Evolutionary conservation across 1,139 yeast species (phyloP), one percentile per base, ranked within the genome.

Genomic region (Saccharomycopsis crataegensis): DNA sequence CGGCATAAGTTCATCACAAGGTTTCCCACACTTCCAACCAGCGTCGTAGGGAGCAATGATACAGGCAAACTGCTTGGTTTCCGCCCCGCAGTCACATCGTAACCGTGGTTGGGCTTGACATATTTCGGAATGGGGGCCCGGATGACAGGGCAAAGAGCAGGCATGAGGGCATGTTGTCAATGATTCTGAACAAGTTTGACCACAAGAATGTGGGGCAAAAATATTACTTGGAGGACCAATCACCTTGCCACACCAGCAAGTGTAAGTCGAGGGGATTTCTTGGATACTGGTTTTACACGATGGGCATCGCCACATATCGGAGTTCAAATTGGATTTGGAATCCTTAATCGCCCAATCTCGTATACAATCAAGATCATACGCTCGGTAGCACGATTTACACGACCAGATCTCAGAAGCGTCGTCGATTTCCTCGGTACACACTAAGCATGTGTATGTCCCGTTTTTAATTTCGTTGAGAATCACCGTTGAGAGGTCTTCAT

Each of bases 241-340:
- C 2, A 77, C 78, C 62, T 86, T 84, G 1, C 93, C 91, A 72
- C 97, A 90, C 98, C 98, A 90, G 65, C 98, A 90, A 0, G 86
- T 79, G 65, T 86, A 85, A 49, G 74, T 73, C 40, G 71, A 68
- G 0, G 94, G 94, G 4, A 82, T 71, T 56, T 71, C 73, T 14
- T 66, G 67, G 51, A 77, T 77, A 38, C 74, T 77, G 11, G 73
- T 70, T 62, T 84, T 87, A 68, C 98, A 90, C 16, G 90, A 79
- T 0, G 97, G 97, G 66, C 98, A 90, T 62, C 91, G 76, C 97
- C 97, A 90, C 46, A 74, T 73, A 28, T 16, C 46, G 8, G 37
- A n/a, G 11, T 12, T 32, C 11, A 17, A 7, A 53, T 76, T 75
- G 28, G 67, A 67, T 6, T 86, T 82, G 0, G 88, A 79, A 1